phyloP scores from a whole-genome alignment of 768 basidiomycete genomes.

The Infundibulicybe gibba region DNA sequence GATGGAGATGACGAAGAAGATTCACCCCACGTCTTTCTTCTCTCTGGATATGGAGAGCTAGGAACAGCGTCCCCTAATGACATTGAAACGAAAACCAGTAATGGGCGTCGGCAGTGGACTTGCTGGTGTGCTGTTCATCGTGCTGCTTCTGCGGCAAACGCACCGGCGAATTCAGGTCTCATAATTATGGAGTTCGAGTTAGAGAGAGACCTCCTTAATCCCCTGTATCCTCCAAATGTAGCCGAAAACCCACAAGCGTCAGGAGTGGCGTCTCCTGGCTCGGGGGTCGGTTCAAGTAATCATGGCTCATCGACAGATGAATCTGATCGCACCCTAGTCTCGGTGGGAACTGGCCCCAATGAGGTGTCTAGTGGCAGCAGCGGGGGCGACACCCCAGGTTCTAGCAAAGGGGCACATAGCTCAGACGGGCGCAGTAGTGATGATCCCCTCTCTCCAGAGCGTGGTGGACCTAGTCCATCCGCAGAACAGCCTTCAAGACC shows the following conservation, averaged over 20 bases:
- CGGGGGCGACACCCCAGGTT: too few relatives aligned
- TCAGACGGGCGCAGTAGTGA: neutral
- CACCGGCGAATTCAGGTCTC: slow-evolving; percentile 20
- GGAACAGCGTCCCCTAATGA: slow-evolving; percentile 32
- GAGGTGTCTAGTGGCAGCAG: too few relatives aligned
- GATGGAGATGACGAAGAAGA: slow-evolving; percentile 38
- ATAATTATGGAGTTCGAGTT: slow-evolving; percentile 82
- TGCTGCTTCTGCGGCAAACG: slow-evolving; percentile 21
- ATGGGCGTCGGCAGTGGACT: slow-evolving; percentile 48
- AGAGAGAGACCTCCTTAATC: slow-evolving; percentile 66
- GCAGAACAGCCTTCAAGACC: too few relatives aligned
- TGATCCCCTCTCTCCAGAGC: too few relatives aligned
- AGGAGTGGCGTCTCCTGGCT: neutral
- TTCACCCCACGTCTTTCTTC: slow-evolving; percentile 60
- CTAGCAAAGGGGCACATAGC: neutral
- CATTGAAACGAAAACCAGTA: slow-evolving; percentile 13
- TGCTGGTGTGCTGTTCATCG: slow-evolving; percentile 72
- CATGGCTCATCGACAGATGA: neutral
- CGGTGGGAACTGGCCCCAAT: too few relatives aligned
- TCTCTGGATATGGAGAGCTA: slow-evolving; percentile 70
- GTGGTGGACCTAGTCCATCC: too few relatives aligned
- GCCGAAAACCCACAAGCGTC: neutral
- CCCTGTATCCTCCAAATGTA: slow-evolving; percentile 49
- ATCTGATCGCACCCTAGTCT: neutral
- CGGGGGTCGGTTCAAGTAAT: neutral